Base-by-base conservation (phyloP, 1,139 yeast genomes). In the Debaryomycetaceae sp. region DNA sequence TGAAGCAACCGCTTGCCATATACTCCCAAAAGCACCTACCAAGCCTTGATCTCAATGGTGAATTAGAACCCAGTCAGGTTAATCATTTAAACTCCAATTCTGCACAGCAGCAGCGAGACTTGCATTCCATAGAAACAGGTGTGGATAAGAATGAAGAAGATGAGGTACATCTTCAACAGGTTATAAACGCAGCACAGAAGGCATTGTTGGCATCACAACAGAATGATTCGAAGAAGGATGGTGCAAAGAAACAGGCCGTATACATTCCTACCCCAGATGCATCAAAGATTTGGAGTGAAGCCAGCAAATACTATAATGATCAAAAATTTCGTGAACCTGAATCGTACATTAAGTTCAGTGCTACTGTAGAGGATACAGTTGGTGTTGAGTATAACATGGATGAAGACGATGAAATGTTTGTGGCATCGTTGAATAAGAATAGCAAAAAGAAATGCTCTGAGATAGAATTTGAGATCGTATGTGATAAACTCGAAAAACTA, bases 251-350 rank as follows among this genome's bases (percentile, higher is more conserved):
- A 28, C 51, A 49, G 30, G 38, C 50, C 4, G 43, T 54, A 6
- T 92, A 86, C 59, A 94, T 92, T 53, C 99, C 98, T 1, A 92
- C 98, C 0, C 98, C 98, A 0, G 96, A 89, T 69, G 98, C 98
- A 2, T 84, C 95, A 1, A 75, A 75, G 52, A 69, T 78, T 26
- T 89, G 97, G 96, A 61, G 70, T 3, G 96, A 87, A 28, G 95
- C 88, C 33, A 56, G 69, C 9, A 77, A 81, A 51, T 88, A 78
- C 60, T 92, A 92, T 59, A 66, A 68, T 30, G 86, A 86, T 39
- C 61, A 59, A 38, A 66, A 70, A 30, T 91, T 86, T 61, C 60
- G 63, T 8, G 83, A 83, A 47, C 96, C 98, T 0, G 81, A 81
- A 19, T 73, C 86, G 5, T 91, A 89, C 59, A 87, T 92, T 43